Base-by-base conservation (phyloP, 108 stramenopile genomes). In the Epithemia pelagica region DNA sequence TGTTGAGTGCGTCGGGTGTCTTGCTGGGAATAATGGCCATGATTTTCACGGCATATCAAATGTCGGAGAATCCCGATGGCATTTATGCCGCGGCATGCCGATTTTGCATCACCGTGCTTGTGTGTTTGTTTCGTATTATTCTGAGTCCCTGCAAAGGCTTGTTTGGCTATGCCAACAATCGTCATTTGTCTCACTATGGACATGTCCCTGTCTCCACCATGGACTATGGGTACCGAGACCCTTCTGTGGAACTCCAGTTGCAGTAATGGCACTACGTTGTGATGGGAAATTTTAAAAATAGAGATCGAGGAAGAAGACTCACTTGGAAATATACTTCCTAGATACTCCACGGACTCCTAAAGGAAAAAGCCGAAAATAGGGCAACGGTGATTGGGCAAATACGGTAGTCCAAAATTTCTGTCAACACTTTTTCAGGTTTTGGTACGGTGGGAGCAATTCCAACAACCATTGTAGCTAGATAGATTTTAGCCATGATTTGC, bases 1-100 rank as follows among this genome's bases (percentile, higher is more conserved):
- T 75, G 20, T 74, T 77, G 51, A 66, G 78, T 52, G 37, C 37
- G 15, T 46, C 37, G 37, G 37, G 37, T 46, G 69, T 76, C 28
- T 54, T 86, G 22, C 66, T 80, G 20, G 74, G 76, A 1, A 64
- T 86, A 19, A 29, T 78, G 52, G 62, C 72, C 54, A 81, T 81
- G 80, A 70, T 86, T 30, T 83, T 75, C 37, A 81, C 85, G 1
- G 85, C 85, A 0, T 77, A 78, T 58, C 85, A 86, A 79, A 78
- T 86, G 80, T 79, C 80, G 26, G 85, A 86, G 46, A 83, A 86
- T 72, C 85, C 85, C 21, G 85, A 86, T 77, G 85, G 85, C 10
- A 73, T 83, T 52, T 83, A 76, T 71, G 79, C 85, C 78, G 71
- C 73, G 26, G 29, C 72, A 1, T 79, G 78, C 59, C 78, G 78